These are phyloP conservation scores for Acanthamoeba lugdunensis DNA, from an alignment of 208 protist species.

Conservation along the genomic window DNA sequence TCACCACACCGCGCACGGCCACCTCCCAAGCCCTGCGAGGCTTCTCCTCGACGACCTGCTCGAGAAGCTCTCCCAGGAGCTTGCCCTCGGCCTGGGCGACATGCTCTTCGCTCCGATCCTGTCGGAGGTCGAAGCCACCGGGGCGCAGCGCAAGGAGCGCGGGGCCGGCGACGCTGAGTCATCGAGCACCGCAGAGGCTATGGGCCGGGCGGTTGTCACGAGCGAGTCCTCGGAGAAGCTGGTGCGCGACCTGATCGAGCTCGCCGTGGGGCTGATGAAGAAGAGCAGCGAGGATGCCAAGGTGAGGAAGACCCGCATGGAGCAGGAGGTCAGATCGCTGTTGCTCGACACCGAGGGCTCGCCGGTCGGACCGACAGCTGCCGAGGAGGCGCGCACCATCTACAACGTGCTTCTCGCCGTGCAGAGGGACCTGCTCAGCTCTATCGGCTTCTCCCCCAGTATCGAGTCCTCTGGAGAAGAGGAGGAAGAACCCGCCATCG, in stretches of 20 bases:
- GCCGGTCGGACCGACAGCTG: neutral
- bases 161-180: neutral
- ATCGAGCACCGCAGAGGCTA: neutral
- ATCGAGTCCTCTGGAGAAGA: neutral
- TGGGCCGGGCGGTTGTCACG: neutral
- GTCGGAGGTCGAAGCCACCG: neutral
- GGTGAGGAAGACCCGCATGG: neutral
- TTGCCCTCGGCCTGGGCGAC: neutral
- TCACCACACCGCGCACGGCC: neutral
- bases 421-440: conserved; percentile 24
- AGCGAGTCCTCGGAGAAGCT: conserved; percentile 2
- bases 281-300: conserved; percentile 33
- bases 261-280: neutral
- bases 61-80: conserved; percentile 35
- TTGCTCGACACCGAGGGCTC: conserved; percentile 7
- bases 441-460: neutral
- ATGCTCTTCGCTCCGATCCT: conserved; percentile 27
- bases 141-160: neutral
- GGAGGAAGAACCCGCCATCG: neutral
- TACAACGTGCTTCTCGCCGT: conserved; percentile 35
- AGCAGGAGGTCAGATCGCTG: neutral
- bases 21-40: neutral
- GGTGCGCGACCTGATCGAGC: conserved; percentile 5
- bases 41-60: conserved; percentile 43
- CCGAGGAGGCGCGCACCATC: conserved; percentile 50